phyloP scores from a whole-genome alignment of 148 eudicot genomes.

The Heliamphora exappendiculata region DNA sequence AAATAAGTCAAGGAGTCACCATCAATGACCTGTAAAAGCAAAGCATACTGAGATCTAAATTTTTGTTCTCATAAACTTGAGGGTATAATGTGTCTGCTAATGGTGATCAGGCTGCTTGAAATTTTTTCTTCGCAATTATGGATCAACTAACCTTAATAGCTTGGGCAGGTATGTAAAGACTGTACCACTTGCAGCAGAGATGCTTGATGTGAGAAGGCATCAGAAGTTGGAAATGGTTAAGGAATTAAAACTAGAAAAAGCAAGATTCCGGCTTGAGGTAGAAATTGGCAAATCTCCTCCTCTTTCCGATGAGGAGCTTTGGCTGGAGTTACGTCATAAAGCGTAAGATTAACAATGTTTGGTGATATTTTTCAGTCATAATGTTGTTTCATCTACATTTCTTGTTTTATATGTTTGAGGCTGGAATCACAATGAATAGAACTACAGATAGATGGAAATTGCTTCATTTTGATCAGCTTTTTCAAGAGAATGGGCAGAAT shows the following conservation, averaged over 20 bases:
- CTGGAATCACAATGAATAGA: not conserved
- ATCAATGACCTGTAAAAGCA: not conserved
- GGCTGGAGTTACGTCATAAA: constrained; percentile 73
- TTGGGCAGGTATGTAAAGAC: constrained; percentile 81
- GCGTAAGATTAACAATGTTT: constrained; percentile 52
- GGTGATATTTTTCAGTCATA: not conserved
- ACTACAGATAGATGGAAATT: not conserved
- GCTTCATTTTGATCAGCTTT: not conserved
- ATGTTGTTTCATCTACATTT: not conserved
- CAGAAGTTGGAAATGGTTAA: constrained; percentile 93
- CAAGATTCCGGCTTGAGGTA: constrained; percentile 66
- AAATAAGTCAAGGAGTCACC: not conserved
- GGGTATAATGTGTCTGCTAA: not conserved
- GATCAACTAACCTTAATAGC: constrained; percentile 6
- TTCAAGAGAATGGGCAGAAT: not conserved
- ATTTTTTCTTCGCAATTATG: not conserved
- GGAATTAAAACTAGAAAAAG: constrained; percentile 61
- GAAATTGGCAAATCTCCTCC: constrained; percentile 98
- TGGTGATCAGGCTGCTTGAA: not conserved
- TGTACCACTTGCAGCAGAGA: constrained; percentile 90
- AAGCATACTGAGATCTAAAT: not conserved
- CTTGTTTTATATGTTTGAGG: not conserved
- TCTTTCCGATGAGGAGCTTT: constrained; percentile 74
- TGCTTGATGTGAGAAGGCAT: constrained; percentile 74
- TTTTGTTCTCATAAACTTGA: not conserved